phyloP scores from a whole-genome alignment of 2,329 filamentous ascomycete genomes.

The Chaetothyriales sp. region DNA sequence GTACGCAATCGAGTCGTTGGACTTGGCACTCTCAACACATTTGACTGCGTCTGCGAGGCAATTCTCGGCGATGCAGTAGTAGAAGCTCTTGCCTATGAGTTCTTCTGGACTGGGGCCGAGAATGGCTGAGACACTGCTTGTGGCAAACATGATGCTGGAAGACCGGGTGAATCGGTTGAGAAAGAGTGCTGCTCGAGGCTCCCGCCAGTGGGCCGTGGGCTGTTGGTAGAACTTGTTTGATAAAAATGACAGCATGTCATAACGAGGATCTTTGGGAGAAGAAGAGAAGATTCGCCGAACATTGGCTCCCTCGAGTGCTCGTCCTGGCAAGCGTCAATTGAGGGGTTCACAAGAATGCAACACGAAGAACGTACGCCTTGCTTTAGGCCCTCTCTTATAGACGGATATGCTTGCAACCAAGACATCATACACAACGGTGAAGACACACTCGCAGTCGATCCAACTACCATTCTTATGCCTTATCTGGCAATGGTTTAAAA shows the following conservation, averaged over 20 bases:
- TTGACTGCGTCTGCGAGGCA: slow-evolving; percentile 64
- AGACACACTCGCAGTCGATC: slow-evolving; percentile 76
- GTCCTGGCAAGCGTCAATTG: slow-evolving; percentile 38
- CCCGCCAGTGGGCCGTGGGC: slow-evolving; percentile 45
- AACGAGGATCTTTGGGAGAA: slow-evolving; percentile 68
- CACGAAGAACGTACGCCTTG: slow-evolving; percentile 50
- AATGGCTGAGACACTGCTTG: slow-evolving; percentile 60
- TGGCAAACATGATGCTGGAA: slow-evolving; percentile 75
- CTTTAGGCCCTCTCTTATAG: slow-evolving; percentile 55
- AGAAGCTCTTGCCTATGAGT: slow-evolving; percentile 67
- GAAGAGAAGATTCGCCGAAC: slow-evolving; percentile 69
- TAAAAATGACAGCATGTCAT: slow-evolving; percentile 77
- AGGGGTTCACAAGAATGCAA: slow-evolving; percentile 1
- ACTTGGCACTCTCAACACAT: slow-evolving; percentile 72
- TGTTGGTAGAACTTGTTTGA: slow-evolving; percentile 57
- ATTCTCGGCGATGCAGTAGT: slow-evolving; percentile 69
- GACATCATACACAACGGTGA: slow-evolving; percentile 78
- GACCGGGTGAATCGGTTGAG: slow-evolving; percentile 76
- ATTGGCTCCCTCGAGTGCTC: slow-evolving; percentile 62
- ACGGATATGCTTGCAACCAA: slow-evolving; percentile 73
- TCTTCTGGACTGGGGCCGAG: slow-evolving; percentile 57
- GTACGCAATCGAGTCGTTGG: slow-evolving; percentile 83
- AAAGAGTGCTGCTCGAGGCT: slow-evolving; percentile 71
- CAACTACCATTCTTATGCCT: slow-evolving; percentile 55
- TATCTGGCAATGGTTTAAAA: slow-evolving; percentile 66